Percentiles rank a stretch among this genome's conserved stretches.
These are phyloP conservation scores for Talaromyces sp. DNA, from an alignment of 2,329 filamentous ascomycete genomes.

Conservation along the genomic window DNA sequence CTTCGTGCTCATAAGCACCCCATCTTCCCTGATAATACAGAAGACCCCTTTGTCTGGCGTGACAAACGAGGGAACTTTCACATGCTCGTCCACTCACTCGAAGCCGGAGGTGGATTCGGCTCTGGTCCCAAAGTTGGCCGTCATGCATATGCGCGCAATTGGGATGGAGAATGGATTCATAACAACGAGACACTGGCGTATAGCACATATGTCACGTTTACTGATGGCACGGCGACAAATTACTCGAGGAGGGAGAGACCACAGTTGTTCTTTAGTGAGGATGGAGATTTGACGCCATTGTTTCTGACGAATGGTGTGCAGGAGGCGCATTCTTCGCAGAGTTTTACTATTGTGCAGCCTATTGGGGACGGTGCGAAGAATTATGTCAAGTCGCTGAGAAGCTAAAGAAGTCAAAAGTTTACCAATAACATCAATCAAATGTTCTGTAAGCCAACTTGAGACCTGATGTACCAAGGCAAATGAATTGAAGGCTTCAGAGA, in stretches of 20 bases:
- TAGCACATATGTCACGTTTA: slow-evolving; percentile 30
- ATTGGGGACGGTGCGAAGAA: slow-evolving; percentile 26
- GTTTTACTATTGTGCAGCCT: slow-evolving; percentile 44
- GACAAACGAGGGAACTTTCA: slow-evolving; percentile 37
- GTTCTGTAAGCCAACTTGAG: too few relatives aligned
- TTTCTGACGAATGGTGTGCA: slow-evolving; percentile 50
- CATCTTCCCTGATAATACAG: slow-evolving; percentile 24
- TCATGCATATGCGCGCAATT: slow-evolving; percentile 30
- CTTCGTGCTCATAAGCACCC: slow-evolving; percentile 19
- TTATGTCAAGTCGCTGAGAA: neutral
- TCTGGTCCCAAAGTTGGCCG: slow-evolving; percentile 33
- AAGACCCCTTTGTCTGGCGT: slow-evolving; percentile 37
- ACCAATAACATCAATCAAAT: neutral
- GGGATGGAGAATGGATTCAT: slow-evolving; percentile 32
- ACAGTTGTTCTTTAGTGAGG: slow-evolving; percentile 49
- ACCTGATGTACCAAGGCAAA: too few relatives aligned
- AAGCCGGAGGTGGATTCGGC: slow-evolving; percentile 25
- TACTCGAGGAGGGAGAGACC: slow-evolving; percentile 48
- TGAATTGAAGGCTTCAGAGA: too few relatives aligned
- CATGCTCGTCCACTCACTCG: slow-evolving; percentile 33
- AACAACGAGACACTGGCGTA: slow-evolving; percentile 30
- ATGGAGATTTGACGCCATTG: slow-evolving; percentile 46
- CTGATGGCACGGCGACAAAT: slow-evolving; percentile 39
- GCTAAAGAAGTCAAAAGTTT: neutral
- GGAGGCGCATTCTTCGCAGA: slow-evolving; percentile 32